phyloP scores from a whole-genome alignment of 768 basidiomycete genomes.

The Kockovaella imperatae region DNA sequence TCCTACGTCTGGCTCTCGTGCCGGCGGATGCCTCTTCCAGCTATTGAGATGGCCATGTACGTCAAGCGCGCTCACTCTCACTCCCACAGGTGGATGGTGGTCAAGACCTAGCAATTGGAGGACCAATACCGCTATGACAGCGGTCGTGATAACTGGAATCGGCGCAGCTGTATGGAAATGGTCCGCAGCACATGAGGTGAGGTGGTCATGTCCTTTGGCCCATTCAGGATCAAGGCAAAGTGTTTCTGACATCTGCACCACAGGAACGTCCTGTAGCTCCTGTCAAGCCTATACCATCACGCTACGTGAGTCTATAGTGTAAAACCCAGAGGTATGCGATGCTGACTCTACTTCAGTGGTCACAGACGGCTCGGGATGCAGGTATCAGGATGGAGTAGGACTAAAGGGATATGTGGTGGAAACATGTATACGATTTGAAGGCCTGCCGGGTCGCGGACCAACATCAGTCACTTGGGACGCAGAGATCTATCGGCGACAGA shows the following conservation, averaged over 20 bases:
- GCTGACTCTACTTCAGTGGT: slow-evolving; percentile 25
- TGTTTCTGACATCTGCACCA: not conserved
- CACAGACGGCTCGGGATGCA: slow-evolving; percentile 38
- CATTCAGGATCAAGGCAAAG: not conserved
- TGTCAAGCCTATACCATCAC: slow-evolving; percentile 66
- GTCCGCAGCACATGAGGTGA: slow-evolving; percentile 73
- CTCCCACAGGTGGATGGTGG: slow-evolving; percentile 82
- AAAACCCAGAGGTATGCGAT: not conserved
- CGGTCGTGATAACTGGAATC: slow-evolving; percentile 59
- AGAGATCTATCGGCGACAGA: too few relatives aligned
- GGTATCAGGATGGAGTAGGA: too few relatives aligned
- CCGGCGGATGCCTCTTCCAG: too few relatives aligned
- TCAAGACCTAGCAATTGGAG: slow-evolving; percentile 82
- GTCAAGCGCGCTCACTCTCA: not conserved
- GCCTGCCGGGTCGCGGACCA: too few relatives aligned
- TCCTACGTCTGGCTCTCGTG: too few relatives aligned
- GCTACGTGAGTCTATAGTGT: slow-evolving; percentile 54
- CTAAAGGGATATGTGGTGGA: slow-evolving; percentile 22
- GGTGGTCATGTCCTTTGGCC: slow-evolving; percentile 28
- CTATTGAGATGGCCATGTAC: not conserved
- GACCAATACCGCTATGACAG: slow-evolving; percentile 67
- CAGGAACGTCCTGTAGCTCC: slow-evolving; percentile 57
- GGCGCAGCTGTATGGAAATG: slow-evolving; percentile 63
- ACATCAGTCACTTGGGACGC: too few relatives aligned
- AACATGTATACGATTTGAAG: not conserved